Conservation (phyloP, 2,329 filamentous ascomycete genomes). For the Aspergillus tamarii region DNA sequence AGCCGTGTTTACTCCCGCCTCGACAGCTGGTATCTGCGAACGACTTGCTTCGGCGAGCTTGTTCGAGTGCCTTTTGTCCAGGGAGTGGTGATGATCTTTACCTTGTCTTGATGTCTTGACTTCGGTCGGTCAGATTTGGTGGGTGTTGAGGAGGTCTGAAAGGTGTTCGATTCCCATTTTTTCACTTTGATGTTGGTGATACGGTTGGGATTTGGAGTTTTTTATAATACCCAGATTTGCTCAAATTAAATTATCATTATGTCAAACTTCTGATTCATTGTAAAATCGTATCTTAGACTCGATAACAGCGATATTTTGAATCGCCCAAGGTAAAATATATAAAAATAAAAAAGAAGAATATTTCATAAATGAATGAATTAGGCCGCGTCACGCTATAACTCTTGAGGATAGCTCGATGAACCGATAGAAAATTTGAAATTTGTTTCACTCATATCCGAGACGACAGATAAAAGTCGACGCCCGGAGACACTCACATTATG, state of each 20-base stretch:
- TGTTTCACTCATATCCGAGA: not conserved
- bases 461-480: not conserved
- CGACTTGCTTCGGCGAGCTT: slow-evolving; percentile 38
- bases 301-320: too few relatives aligned
- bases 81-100: slow-evolving; percentile 95
- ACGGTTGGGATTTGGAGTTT: not conserved
- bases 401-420: not conserved
- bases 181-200: slow-evolving; percentile 46
- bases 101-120: slow-evolving; percentile 71
- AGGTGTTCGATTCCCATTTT: slow-evolving; percentile 55
- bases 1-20: slow-evolving; percentile 60
- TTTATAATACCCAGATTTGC: not conserved
- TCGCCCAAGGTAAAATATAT: too few relatives aligned
- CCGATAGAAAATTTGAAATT: not conserved
- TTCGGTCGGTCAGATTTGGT: slow-evolving; percentile 77
- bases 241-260: not conserved
- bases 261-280: too few relatives aligned
- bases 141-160: slow-evolving; percentile 92
- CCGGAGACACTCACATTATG: not conserved
- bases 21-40: slow-evolving; percentile 32
- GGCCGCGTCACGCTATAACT: not conserved
- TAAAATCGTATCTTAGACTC: too few relatives aligned
- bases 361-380: too few relatives aligned
- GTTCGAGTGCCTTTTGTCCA: slow-evolving; percentile 60
- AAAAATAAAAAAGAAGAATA: too few relatives aligned